Evolutionary conservation across 805 yeast species (phyloP), one percentile per base, ranked within the genome.

Genomic region (Zygotorulaspora sp.): DNA sequence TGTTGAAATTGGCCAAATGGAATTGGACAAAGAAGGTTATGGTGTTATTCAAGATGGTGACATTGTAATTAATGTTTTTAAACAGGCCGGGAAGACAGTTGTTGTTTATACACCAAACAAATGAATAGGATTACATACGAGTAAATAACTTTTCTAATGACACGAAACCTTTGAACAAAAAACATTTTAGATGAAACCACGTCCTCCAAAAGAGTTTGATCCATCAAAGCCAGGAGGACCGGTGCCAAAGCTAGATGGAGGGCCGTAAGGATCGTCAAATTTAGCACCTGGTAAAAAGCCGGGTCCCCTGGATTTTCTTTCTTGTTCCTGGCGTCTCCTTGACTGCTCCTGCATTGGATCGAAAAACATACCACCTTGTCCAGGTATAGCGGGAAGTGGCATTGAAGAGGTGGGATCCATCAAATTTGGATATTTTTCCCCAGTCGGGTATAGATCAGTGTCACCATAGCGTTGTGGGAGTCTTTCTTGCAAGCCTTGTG

Each of bases 251-350:
- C 30, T 38, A 5, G 41, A 38, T 15, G 46, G 47, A 13, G 49
- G 38, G 7, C 63, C 64, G 39, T 45, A 59, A 13, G 66, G 66
- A 32, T 61, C 62, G 40, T 59, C 62, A 35, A 45, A 62, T 22
- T 50, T 54, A 13, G 62, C 49, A 5, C 66, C 65, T 4, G 65
- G 65, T 8, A 58, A 48, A 42, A 48, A 53, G 1, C 58, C 61
- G 1, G 55, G 53, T 2, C 58, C 57, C 9, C 53, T 47, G 13
- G 38, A 42, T 35, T 34, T 40, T 29, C 39, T 24, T n/a, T 44
- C 37, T 12, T 39, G 34, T 13, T 26, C 36, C 18, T 43, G 32
- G 29, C 31, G 26, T 31, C 33, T 17, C 30, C 34, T 39, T 14
- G 45, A 28, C 30, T 38, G 32, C 43, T 44, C 32, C 37, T 41